Conservation (phyloP, 805 yeast species). For the Cyberlindnera maclurae region DNA sequence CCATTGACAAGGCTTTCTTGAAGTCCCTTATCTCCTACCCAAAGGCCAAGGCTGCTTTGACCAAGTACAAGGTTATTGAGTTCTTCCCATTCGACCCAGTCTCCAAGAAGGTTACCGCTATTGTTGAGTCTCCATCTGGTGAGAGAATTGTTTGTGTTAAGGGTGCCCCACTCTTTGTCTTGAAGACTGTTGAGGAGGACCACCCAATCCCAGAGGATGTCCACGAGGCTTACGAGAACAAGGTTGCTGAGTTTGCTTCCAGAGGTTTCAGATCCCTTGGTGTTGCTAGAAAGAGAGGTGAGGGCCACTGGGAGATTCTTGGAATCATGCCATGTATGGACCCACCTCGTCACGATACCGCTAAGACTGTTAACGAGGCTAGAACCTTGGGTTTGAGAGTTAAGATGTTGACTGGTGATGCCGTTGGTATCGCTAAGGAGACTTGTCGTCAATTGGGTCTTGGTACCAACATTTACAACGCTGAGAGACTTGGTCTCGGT, state of each 20-base stretch:
- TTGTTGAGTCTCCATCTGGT: slow-evolving; percentile 93
- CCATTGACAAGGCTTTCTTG: slow-evolving; percentile 94
- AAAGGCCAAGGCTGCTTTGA: slow-evolving; percentile 85
- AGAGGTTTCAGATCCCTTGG: slow-evolving; percentile 98
- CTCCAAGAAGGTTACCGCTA: slow-evolving; percentile 91
- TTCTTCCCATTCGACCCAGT: slow-evolving; percentile 98
- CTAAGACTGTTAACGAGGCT: slow-evolving; percentile 88
- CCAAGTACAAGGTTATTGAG: slow-evolving; percentile 90
- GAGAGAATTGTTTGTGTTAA: slow-evolving; percentile 93
- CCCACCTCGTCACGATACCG: slow-evolving; percentile 98
- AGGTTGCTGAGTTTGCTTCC: slow-evolving; percentile 95
- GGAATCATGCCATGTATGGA: slow-evolving; percentile 99
- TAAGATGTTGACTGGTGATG: slow-evolving; percentile 98
- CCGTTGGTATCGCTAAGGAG: slow-evolving; percentile 98
- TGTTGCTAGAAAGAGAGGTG: slow-evolving; percentile 98
- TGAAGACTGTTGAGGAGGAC: slow-evolving; percentile 95
- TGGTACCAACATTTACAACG: slow-evolving; percentile 94
- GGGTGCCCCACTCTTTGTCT: slow-evolving; percentile 97
- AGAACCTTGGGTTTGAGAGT: slow-evolving; percentile 86
- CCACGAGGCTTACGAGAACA: slow-evolving; percentile 91
- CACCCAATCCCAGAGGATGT: slow-evolving; percentile 93
- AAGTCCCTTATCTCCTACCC: slow-evolving; percentile 85
- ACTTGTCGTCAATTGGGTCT: slow-evolving; percentile 96
- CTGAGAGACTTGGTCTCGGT: slow-evolving; percentile 93
- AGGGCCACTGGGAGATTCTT: slow-evolving; percentile 95